Evolutionary conservation across 2,329 filamentous ascomycete genomes (phyloP), one percentile per base, ranked within the genome.

Genomic region (Colletotrichum euphorbiae): DNA sequence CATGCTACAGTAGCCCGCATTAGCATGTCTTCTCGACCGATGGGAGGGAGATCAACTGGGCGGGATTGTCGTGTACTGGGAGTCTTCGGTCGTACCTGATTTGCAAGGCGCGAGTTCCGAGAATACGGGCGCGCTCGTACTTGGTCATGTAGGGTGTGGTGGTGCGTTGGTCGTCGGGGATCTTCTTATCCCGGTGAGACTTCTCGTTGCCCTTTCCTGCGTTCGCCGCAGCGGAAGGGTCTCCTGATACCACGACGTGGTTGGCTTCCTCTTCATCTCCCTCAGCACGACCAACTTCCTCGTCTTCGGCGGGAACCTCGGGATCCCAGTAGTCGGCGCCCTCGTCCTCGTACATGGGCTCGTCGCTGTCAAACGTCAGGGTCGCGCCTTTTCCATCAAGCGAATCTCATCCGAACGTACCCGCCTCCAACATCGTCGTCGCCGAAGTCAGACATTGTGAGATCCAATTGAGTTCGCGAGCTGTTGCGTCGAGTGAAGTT

Each of bases 121-220:
- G 83, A 68, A 99, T 95, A 77, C 96, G 90, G 71, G 96, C 96
- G 74, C 91, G 89, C 85, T 99, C 96, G 82, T 99, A 99, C 84
- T 99, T 99, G 73, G 96, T 99, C 95, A 99, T 97, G 83, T 98
- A 99, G 2, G 95, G 96, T 31, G 96, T 99, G 8, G 96, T 99
- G 24, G 89, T 92, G 74, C 96, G 90, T 81, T 97, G 89, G 72
- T 94, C 92, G 73, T 93, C 92, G 64, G 94, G 88, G 56, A 99
- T 95, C 82, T 93, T 97, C 87, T 97, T 98, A 81, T 94, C 88
- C 77, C 89, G 90, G 75, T 85, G 82, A 55, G 84, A 83, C 76
- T 86, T 87, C 60, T 87, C 85, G 73, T 79, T 83, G 63, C 80
- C 80, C 77, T 85, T 87, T 67, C 81, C 79, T 64, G 81, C 81